A percentile compares a stretch with the other conserved stretches of the same genome.
phyloP scores from a whole-genome alignment of 805 yeast genomes.

The Pichia sporocuriosa region DNA sequence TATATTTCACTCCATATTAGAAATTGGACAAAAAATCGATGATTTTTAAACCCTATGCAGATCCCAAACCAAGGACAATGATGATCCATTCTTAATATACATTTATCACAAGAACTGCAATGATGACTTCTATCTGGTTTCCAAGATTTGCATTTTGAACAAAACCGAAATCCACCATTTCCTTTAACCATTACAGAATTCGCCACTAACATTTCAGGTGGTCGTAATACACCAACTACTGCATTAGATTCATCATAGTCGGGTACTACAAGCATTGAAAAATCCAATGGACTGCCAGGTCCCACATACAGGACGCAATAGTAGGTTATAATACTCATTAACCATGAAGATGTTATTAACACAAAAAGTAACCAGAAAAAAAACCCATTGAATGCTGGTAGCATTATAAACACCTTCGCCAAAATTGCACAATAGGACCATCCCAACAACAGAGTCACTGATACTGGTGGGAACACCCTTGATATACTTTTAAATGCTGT shows the following conservation, averaged over 20 bases:
- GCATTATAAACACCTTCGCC: slow-evolving; percentile 23
- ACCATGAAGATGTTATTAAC: not conserved
- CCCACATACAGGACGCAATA: slow-evolving; percentile 46
- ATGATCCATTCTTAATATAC: slow-evolving; percentile 51
- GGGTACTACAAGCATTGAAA: slow-evolving; percentile 32
- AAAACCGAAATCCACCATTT: slow-evolving; percentile 60
- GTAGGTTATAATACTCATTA: slow-evolving; percentile 43
- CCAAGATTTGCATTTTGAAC: slow-evolving; percentile 48
- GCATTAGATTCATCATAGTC: slow-evolving; percentile 5
- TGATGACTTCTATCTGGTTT: slow-evolving; percentile 57
- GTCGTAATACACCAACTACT: slow-evolving; percentile 18
- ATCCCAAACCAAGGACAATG: slow-evolving; percentile 87
- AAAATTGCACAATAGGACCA: slow-evolving; percentile 43
- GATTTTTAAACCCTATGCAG: slow-evolving; percentile 80
- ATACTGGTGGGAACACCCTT: slow-evolving; percentile 42
- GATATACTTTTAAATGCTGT: slow-evolving; percentile 14
- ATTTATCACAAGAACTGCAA: slow-evolving; percentile 42
- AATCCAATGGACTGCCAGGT: slow-evolving; percentile 63
- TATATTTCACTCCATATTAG: slow-evolving; percentile 47
- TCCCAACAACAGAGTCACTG: slow-evolving; percentile 35
- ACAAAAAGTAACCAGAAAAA: slow-evolving; percentile 16
- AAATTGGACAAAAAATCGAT: slow-evolving; percentile 74
- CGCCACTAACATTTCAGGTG: slow-evolving; percentile 36
- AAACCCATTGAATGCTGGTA: slow-evolving; percentile 14
- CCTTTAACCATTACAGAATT: slow-evolving; percentile 40